These are phyloP conservation scores for Pichia cephalocereana DNA, from an alignment of 805 yeast genomes.

Conservation along the genomic window DNA sequence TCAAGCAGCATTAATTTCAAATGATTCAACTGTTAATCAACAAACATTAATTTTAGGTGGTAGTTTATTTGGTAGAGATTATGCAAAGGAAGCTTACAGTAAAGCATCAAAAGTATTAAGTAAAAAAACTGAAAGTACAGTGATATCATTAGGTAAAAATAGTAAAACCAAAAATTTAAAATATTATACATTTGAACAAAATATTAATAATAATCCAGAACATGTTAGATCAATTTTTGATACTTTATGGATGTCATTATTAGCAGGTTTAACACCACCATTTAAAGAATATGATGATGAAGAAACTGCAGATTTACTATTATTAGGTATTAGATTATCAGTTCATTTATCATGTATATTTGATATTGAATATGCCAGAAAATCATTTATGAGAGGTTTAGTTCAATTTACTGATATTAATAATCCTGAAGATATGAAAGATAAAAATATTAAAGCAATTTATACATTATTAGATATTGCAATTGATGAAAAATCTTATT, in stretches of 20 bases:
- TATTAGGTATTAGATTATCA: constrained; percentile 81
- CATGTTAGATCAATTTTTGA: constrained; percentile 93
- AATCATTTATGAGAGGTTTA: constrained; percentile 83
- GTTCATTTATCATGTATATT: constrained; percentile 78
- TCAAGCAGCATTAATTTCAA: constrained; percentile 78
- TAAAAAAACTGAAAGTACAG: constrained; percentile 76
- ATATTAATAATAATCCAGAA: constrained; percentile 34
- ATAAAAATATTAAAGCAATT: constrained; percentile 77
- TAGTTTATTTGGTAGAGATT: constrained; percentile 62
- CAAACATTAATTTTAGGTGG: constrained; percentile 23
- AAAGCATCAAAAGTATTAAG: constrained; percentile 92
- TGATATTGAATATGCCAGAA: constrained; percentile 74
- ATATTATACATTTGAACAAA: constrained; percentile 47
- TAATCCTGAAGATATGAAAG: constrained; percentile 66
- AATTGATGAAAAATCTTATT: constrained; percentile 64
- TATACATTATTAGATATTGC: constrained; percentile 68
- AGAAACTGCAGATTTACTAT: constrained; percentile 55
- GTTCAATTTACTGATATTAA: constrained; percentile 78
- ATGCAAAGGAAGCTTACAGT: constrained; percentile 72
- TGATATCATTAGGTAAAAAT: constrained; percentile 51
- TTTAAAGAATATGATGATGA: constrained; percentile 80
- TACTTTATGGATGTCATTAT: constrained; percentile 91
- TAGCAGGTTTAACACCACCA: constrained; percentile 91
- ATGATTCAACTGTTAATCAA: constrained; percentile 31
- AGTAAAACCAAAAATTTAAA: constrained; percentile 40